Percentiles rank a stretch among this genome's conserved stretches.
Conservation (phyloP, 768 basidiomycete genomes). For the Hirschioporus abietinus region DNA sequence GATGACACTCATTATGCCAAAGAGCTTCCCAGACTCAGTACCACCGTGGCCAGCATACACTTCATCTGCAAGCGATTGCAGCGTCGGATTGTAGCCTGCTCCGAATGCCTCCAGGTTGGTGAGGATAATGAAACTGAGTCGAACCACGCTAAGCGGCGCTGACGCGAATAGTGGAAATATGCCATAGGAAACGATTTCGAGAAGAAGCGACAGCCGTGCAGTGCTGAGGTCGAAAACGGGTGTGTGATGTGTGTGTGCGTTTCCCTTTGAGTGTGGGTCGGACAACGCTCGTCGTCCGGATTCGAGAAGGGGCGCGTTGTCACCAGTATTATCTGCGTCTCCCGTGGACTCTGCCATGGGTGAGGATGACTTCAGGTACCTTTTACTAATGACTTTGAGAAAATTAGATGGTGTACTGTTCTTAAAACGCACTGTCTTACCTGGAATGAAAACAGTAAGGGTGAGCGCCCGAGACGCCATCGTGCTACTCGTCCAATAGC, state of each 20-base stretch:
- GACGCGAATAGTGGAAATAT: conserved; percentile 43
- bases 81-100: conserved; percentile 56
- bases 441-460: conserved; percentile 52
- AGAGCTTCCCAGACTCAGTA: conserved; percentile 65
- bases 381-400: not conserved
- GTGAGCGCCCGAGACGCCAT: conserved; percentile 49
- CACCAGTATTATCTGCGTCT: not conserved
- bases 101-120: conserved; percentile 54
- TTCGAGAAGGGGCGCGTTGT: not conserved
- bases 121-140: conserved; percentile 39
- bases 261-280: not conserved
- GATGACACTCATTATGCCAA: conserved; percentile 74
- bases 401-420: no score
- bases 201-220: conserved; percentile 51
- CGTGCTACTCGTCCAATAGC: conserved; percentile 59
- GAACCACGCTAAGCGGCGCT: conserved; percentile 21
- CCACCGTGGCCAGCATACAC: conserved; percentile 52
- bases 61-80: conserved; percentile 67
- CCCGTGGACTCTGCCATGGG: conserved; percentile 18
- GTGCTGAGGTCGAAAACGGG: conserved; percentile 62
- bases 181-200: conserved; percentile 50
- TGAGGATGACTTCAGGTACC: not conserved
- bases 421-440: no score
- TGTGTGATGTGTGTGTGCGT: conserved; percentile 26
- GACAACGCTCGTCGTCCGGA: conserved; percentile 6